Percentiles rank a stretch among this genome's conserved stretches.
Conservation (phyloP, 257 asterid genomes). For the Solanum raphanifolium region DNA sequence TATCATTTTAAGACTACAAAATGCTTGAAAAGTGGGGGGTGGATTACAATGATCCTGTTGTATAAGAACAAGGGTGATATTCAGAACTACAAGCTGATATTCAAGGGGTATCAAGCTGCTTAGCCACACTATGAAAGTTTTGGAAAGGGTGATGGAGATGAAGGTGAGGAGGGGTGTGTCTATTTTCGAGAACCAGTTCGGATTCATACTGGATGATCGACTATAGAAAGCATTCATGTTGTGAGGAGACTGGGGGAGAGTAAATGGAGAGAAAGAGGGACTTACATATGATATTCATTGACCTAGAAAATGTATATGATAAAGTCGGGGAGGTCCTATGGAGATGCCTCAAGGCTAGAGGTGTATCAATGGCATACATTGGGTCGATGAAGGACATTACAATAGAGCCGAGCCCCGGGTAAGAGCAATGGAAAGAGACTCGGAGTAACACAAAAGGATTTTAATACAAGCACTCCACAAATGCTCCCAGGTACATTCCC, state of each 20-base stretch:
- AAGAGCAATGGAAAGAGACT: not conserved
- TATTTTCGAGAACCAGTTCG: not conserved
- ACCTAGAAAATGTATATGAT: not conserved
- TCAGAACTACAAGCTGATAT: not conserved
- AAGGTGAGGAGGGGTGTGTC: not conserved
- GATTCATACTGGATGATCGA: not conserved
- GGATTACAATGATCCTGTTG: not conserved
- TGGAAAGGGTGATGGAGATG: not conserved
- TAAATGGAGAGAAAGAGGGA: not conserved
- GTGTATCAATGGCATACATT: not conserved
- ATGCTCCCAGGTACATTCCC: too few relatives aligned
- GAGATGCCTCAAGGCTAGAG: not conserved
- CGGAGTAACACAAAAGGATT: not conserved
- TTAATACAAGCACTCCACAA: too few relatives aligned
- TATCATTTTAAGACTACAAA: not conserved
- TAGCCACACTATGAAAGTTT: not conserved
- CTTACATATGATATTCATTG: not conserved
- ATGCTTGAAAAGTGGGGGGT: not conserved
- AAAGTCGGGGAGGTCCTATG: not conserved
- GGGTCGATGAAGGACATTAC: not conserved
- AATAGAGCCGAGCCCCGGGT: not conserved
- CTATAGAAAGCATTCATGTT: not conserved
- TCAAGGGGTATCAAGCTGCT: not conserved
- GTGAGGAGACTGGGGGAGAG: not conserved
- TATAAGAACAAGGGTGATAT: not conserved